Evolutionary conservation across 345 rosid species (phyloP), one percentile per base, ranked within the genome.

Genomic region (Arabidopsis arenosa): DNA sequence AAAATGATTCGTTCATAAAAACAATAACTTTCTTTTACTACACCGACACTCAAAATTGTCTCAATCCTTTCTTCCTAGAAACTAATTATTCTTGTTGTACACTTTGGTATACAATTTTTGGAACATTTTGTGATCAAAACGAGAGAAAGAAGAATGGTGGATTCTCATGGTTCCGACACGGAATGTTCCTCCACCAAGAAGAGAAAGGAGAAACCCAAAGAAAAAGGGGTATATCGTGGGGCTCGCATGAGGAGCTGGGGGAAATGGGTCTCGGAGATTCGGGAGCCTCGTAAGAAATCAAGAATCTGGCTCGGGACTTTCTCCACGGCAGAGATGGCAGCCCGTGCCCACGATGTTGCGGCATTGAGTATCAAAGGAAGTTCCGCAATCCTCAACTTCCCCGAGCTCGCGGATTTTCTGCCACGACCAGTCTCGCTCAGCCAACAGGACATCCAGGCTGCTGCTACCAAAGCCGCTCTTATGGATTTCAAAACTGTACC

Each of bases 231-330:
- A 5, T 92, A 92, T 77, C 84, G 87, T 0, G 97, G 97, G 2
- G 96, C 88, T 3, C 87, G 92, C 4, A 92, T 92, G 97, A 75
- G 97, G 18, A 86, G 69, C 77, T 92, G 93, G 96, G 97, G 96
- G 12, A 92, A 89, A 81, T 92, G 97, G 97, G 97, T 92, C 7
- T 89, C 96, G 0, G 96, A 92, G 80, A 89, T 92, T 68, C 86
- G 97, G 0, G 93, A 87, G 80, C 97, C 97, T 0, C 82, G 92
- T 35, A 91, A 89, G 74, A 91, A 91, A 72, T 87, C 93, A 6
- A 89, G 97, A 79, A 92, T 92, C 78, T 92, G 97, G 97, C 85
- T 89, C 7, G 97, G 97, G 0, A 89, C 96, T 37, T 92, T 86
- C 78, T 85, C 96, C 0, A 88, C 89, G 0, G 91, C 95, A 0